phyloP scores from a whole-genome alignment of 129 eudicot genomes.

The Flaveria robusta region DNA sequence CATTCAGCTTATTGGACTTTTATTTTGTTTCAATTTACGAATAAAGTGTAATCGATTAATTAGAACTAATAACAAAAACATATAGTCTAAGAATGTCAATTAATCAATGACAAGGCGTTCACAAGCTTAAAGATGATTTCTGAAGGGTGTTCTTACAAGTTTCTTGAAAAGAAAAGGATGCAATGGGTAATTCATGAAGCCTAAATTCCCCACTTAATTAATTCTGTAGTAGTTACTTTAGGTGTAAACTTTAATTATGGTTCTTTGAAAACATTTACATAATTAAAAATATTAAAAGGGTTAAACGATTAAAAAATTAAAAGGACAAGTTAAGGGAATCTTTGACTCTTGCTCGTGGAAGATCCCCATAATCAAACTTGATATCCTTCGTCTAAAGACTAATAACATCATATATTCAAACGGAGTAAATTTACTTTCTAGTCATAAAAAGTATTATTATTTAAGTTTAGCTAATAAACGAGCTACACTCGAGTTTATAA shows the following conservation, averaged over 20 bases:
- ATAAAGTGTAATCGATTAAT: too few relatives aligned
- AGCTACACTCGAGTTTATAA: too few relatives aligned
- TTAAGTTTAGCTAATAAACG: background rate
- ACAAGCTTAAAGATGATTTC: background rate
- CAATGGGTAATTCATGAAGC: conserved; percentile 9
- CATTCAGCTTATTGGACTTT: too few relatives aligned
- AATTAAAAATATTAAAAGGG: background rate
- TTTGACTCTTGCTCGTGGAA: conserved; percentile 26
- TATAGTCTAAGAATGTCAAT: background rate
- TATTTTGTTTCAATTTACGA: too few relatives aligned
- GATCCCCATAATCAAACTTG: conserved; percentile 15
- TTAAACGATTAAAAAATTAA: conserved; percentile 1
- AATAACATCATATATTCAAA: background rate
- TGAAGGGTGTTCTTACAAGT: conserved; percentile 13
- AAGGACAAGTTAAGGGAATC: conserved; percentile 26
- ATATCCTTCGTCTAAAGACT: conserved; percentile 10
- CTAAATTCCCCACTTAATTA: conserved; percentile 26
- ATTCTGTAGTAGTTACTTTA: conserved; percentile 10
- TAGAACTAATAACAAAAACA: background rate
- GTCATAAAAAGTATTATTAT: background rate
- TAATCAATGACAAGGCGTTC: background rate
- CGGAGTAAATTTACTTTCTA: background rate
- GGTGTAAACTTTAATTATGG: conserved; percentile 24
- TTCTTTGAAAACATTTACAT: conserved; percentile 23
- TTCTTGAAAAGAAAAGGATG: conserved; percentile 12